Evolutionary conservation across 345 rosid genomes (phyloP).

Genomic region (Arabis alpina): DNA sequence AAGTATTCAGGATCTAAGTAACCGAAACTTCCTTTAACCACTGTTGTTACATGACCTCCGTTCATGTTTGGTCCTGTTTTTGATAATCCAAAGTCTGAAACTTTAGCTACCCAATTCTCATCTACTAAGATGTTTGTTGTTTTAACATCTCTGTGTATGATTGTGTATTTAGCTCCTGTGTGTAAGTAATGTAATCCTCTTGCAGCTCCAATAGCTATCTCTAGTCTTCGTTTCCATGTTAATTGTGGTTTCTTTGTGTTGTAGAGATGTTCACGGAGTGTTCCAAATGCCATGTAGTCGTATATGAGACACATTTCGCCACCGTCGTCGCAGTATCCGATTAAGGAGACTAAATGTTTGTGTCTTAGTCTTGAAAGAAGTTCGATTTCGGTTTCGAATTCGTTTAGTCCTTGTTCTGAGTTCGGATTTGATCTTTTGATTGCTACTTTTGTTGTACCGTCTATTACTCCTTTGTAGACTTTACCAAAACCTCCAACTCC

Average conservation of each 20-base stretch:
- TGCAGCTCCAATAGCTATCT: conserved; percentile 78
- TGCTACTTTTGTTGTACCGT: conserved; percentile 62
- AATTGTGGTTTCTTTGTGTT: conserved; percentile 56
- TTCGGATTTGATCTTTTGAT: conserved; percentile 75
- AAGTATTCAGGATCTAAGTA: conserved; percentile 91
- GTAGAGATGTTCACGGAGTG: conserved; percentile 74
- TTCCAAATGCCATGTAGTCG: conserved; percentile 89
- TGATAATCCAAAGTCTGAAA: conserved; percentile 78
- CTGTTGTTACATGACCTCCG: conserved; percentile 79
- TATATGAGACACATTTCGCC: conserved; percentile 84
- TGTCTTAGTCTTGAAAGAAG: conserved; percentile 85
- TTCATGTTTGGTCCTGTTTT: conserved; percentile 82
- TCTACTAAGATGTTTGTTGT: conserved; percentile 88
- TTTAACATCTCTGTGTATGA: conserved; percentile 93
- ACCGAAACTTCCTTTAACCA: conserved; percentile 91
- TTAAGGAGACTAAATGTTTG: conserved; percentile 85
- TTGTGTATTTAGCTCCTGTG: conserved; percentile 86
- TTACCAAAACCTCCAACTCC: conserved; percentile 95
- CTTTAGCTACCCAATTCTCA: conserved; percentile 85
- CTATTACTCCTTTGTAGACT: conserved; percentile 78
- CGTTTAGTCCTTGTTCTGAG: conserved; percentile 83
- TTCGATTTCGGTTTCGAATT: conserved; percentile 82
- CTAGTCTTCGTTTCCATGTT: conserved; percentile 76
- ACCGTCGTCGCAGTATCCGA: conserved; percentile 84
- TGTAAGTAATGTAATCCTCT: conserved; percentile 90